Evolutionary conservation across 352 stramenopile species (phyloP), one percentile per base, ranked within the genome.

Genomic region (Pilasporangium apinafurcum): DNA sequence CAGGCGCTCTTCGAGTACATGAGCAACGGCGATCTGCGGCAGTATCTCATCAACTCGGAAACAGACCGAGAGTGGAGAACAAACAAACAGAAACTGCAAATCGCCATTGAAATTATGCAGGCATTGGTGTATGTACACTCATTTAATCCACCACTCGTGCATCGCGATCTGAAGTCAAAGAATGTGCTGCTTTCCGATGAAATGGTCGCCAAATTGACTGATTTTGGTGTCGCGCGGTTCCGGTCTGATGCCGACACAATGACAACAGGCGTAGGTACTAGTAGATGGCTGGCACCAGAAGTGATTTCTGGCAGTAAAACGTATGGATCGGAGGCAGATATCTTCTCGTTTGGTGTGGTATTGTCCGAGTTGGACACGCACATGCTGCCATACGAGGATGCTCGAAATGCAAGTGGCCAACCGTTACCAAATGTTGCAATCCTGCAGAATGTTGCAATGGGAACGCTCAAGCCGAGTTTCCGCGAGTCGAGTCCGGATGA

Each of bases 1-100:
- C 65, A 82, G 47, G 74, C 64, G 5, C 34, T 87, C 14, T 82
- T 80, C 38, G 71, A 87, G 51, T 87, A 80, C 48, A 78, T 84
- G 71, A 38, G 68, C 1, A 61, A 62, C 7, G 70, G 68, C 25
- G 71, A 87, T 24, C 27, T 87, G 2, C 46, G 63, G 6, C 56
- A 58, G 2, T 62, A 68, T n/a, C 53, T 87, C 3, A 28, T 61
- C 22, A 25, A 44, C 0, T 36, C 33, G 10, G 40, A 37, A 2
- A 48, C 53, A n/a, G 26, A 44, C 3, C 30, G 33, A 29, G 29
- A 62, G 21, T 86, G 70, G 70, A 78, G 54, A 47, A 73, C 62
- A 62, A 64, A 52, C n/a, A 17, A 44, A 1, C 48, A 68, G 31
- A 81, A 86, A 32, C 26, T 84, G 8, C 60, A 77, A 26, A 47